Base-by-base conservation (phyloP, 257 asterid species). In the Solanum lignicaule region DNA sequence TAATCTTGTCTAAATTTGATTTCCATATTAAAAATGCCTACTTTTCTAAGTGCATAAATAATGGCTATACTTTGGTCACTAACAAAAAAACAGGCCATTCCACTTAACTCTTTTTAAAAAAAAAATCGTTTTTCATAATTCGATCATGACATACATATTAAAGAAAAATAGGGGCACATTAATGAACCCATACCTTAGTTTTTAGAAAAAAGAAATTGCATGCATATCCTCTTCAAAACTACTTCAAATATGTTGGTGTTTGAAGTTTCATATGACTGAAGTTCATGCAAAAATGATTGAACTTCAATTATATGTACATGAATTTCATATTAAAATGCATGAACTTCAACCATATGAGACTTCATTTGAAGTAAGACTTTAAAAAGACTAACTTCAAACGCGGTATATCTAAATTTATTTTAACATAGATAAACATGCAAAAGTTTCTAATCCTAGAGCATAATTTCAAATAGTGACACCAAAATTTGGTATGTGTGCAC, bases 301-400 rank as follows among this genome's bases (percentile, higher is more conserved):
- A 25, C 18, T 65, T 65, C 8, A 65, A 13, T 25, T 5, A 25
- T 66, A 66, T 25, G 3, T 12, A 7, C 5, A 12, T 65, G 1
- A n/a, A 9, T 9, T 23, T n/a, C 1, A 1, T 0, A n/a, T 62
- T 4, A n/a, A 4, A n/a, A n/a, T 2, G 3, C 14, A 27, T 2
- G 1, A n/a, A 11, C 16, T n/a, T 65, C 7, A n/a, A 25, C 0
- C 32, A n/a, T n/a, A 65, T n/a, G 6, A 60, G 4, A 23, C 13
- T 60, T 20, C 13, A 0, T 23, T 21, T 60, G 0, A 60, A 60
- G 3, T 8, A 1, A 60, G 0, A 60, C 27, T 60, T 52, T 16
- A 52, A 52, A 52, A 52, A 1, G 1, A 52, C 60, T 2, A 16
- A 52, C 23, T 52, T 16, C 23, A 52, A 52, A 52, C 1, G 0